Evolutionary conservation across 106 monocot species (phyloP), one percentile per base, ranked within the genome.

Genomic region (Dioscorea dumetorum): DNA sequence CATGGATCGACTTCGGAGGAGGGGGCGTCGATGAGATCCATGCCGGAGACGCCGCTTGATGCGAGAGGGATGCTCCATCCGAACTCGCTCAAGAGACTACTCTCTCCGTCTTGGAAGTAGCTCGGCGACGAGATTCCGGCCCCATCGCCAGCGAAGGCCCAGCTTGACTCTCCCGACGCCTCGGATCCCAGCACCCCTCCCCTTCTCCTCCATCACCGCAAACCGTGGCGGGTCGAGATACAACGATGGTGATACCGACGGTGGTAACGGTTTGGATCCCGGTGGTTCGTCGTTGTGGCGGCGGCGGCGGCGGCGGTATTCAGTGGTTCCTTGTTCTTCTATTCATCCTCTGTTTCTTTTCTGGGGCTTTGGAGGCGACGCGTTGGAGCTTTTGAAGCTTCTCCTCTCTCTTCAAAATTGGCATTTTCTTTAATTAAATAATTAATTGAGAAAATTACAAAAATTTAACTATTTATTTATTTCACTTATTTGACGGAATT

Each of bases 311-410:
- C 12, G 18, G 50, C 34, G 17, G 50, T 35, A 67, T 19, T 16
- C 22, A 59, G 22, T 59, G 12, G 20, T 23, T 12, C 4, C 2
- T 23, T 2, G 8, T 59, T 21, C 22, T 21, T 59, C 59, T 59
- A 18, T 59, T 21, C 22, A 20, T 59, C n/a, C 22, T 21, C 5
- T 13, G 48, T 53, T 72, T 16, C 52, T 56, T n/a, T 67, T 59
- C 56, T 67, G 33, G 67, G 74, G 23, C 17, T 66, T 74, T 66
- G 74, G 74, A 67, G 74, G 32, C n/a, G 67, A 74, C 67, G 74
- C 66, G 74, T 67, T 24, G 49, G 41, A 19, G 69, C 67, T 74
- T 66, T 53, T 61, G 71, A 72, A 72, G 71, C 61, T 72, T 72
- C 66, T 58, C 20, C 17, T 58, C 54, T 22, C 54, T 56, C 66